A percentile compares a stretch with the other conserved stretches of the same genome.
These are phyloP conservation scores for Phlyctochytrium arcticum DNA, from an alignment of 192 early-diverging fungal genomes.

Conservation along the genomic window DNA sequence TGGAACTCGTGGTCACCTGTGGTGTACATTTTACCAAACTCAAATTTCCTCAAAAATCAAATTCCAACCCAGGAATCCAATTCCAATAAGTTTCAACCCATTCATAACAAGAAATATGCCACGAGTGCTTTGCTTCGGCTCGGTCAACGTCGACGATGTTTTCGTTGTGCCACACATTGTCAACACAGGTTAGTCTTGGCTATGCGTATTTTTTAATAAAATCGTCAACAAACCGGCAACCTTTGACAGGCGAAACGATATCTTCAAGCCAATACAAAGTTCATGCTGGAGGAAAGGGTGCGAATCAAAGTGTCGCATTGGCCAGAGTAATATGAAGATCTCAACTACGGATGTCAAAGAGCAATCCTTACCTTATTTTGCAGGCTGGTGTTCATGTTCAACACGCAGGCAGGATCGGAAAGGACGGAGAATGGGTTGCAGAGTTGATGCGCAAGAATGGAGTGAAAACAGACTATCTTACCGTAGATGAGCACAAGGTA, in stretches of 20 bases:
- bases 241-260: conserved; percentile 39
- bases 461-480: conserved; percentile 62
- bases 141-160: conserved; percentile 77
- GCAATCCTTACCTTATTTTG: background rate
- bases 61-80: too few species aligned
- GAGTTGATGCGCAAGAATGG: conserved; percentile 59
- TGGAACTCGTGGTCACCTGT: too few species aligned
- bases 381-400: conserved; percentile 64
- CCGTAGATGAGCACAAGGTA: conserved; percentile 39
- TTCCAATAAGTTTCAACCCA: too few species aligned
- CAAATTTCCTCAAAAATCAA: too few species aligned
- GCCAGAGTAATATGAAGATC: conserved; percentile 46
- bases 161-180: conserved; percentile 72
- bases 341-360: background rate
- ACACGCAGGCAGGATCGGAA: conserved; percentile 77
- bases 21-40: too few species aligned
- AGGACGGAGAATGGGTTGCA: conserved; percentile 74
- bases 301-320: conserved; percentile 85
- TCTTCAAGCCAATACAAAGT: conserved; percentile 46
- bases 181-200: conserved; percentile 28
- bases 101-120: too few species aligned
- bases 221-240: background rate
- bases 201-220: background rate
- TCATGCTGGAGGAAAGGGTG: conserved; percentile 74
- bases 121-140: conserved; percentile 54